A percentile compares a stretch with the other conserved stretches of the same genome.
Evolutionary conservation across 169 alveolate genomes (phyloP).

Genomic region (Eimeria sp.): DNA sequence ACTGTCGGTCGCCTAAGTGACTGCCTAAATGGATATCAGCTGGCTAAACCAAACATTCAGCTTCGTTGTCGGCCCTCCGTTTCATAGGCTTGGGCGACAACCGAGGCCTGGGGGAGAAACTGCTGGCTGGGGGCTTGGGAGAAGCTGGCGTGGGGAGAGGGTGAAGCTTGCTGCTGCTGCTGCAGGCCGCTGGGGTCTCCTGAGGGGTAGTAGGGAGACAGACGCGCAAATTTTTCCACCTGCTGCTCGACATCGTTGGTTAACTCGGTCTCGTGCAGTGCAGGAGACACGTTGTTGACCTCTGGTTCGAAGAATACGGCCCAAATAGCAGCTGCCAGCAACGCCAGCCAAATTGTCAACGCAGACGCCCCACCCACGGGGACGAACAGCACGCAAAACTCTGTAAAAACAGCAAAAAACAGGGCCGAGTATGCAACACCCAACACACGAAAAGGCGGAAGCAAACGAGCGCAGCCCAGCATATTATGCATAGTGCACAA

Average conservation of each 20-base stretch:
- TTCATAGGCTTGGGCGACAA: constrained; percentile 56
- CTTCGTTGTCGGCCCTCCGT: constrained; percentile 24
- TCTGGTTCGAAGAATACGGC: constrained; percentile 95
- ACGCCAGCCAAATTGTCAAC: constrained; percentile 90
- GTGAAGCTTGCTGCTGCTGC: background rate
- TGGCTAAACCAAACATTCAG: background rate
- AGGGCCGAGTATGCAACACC: background rate
- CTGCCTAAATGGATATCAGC: background rate
- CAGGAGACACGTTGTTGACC: constrained; percentile 95
- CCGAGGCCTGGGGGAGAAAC: constrained; percentile 14
- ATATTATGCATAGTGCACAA: background rate
- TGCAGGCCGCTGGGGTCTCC: background rate
- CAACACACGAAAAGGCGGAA: constrained; percentile 35
- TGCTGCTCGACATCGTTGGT: constrained; percentile 96
- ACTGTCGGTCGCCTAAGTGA: background rate
- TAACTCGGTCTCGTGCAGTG: constrained; percentile 95
- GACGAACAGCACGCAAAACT: constrained; percentile 88
- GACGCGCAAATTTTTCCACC: constrained; percentile 94
- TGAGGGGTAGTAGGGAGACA: constrained; percentile 85
- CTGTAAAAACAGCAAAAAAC: constrained; percentile 76
- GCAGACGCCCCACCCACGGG: constrained; percentile 88
- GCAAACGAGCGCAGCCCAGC: background rate
- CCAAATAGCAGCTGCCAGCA: constrained; percentile 94
- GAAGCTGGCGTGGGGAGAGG: background rate
- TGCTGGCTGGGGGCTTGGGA: constrained; percentile 59